These are phyloP conservation scores for Fusarium nodosum DNA, from an alignment of 2,329 filamentous ascomycete genomes.

Conservation along the genomic window DNA sequence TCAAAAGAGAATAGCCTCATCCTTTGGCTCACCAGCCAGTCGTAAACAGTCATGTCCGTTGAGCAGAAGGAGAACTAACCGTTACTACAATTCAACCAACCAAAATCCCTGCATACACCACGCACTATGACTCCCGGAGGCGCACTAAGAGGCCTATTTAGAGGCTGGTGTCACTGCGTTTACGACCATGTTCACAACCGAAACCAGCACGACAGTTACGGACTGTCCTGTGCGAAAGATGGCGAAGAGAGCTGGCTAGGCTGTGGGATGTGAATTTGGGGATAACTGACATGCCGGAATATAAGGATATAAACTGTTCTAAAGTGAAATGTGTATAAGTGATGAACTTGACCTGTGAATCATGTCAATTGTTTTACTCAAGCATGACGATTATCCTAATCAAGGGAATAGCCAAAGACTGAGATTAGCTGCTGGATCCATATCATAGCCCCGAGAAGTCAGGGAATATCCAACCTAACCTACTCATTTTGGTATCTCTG, in stretches of 20 bases:
- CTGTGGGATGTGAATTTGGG: conserved; percentile 8
- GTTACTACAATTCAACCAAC: conserved; percentile 33
- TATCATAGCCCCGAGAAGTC: too few relatives aligned
- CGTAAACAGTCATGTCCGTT: neutral
- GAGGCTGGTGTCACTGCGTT: conserved; percentile 8
- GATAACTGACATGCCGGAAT: conserved; percentile 8
- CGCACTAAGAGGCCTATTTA: conserved; percentile 32
- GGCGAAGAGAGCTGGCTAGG: neutral
- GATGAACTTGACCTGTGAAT: neutral
- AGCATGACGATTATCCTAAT: neutral
- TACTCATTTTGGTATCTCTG: neutral
- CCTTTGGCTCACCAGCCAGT: neutral
- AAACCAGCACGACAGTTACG: neutral
- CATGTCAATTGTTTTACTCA: neutral
- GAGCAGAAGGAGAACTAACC: neutral
- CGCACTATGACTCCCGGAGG: conserved; percentile 23
- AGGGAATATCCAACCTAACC: neutral
- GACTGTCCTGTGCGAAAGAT: neutral
- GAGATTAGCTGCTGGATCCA: neutral
- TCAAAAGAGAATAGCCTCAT: neutral
- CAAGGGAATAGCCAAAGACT: neutral
- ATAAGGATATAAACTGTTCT: neutral
- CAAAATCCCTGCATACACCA: conserved; percentile 11
- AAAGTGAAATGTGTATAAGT: neutral
- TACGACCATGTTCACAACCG: conserved; percentile 20